These are phyloP conservation scores for Porcisia hertigi DNA, from an alignment of 208 protist species.

Conservation along the genomic window DNA sequence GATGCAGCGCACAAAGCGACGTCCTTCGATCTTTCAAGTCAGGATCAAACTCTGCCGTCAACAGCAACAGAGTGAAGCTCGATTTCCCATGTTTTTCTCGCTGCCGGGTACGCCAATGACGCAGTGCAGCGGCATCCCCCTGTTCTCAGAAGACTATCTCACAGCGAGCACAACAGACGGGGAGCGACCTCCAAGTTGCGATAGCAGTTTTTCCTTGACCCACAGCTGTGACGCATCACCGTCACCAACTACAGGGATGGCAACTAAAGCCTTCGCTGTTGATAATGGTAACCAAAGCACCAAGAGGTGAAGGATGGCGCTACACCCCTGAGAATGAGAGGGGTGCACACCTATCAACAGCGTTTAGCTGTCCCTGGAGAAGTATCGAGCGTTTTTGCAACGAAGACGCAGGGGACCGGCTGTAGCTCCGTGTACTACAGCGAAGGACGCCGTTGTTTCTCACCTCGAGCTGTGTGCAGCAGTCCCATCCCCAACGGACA, in stretches of 20 bases:
- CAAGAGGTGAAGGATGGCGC: background rate
- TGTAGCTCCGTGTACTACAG: background rate
- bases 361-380: background rate
- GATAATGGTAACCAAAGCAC: too few species aligned
- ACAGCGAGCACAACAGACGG: background rate
- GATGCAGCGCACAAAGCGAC: constrained; percentile 6
- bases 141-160: background rate
- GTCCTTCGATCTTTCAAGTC: background rate
- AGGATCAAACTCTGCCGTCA: background rate
- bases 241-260: background rate
- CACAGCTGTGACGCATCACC: too few species aligned
- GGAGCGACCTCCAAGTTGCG: background rate
- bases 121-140: background rate
- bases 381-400: background rate
- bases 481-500: background rate
- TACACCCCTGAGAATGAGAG: background rate
- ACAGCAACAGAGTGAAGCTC: background rate
- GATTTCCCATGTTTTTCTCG: background rate
- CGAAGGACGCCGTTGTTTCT: background rate
- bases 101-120: background rate
- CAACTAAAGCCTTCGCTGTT: background rate
- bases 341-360: background rate
- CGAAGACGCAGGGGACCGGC: background rate
- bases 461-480: background rate
- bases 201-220: background rate